These are phyloP conservation scores for Teratosphaeria pseudoeucalypti DNA, from an alignment of 2,329 filamentous ascomycete species.

Conservation along the genomic window DNA sequence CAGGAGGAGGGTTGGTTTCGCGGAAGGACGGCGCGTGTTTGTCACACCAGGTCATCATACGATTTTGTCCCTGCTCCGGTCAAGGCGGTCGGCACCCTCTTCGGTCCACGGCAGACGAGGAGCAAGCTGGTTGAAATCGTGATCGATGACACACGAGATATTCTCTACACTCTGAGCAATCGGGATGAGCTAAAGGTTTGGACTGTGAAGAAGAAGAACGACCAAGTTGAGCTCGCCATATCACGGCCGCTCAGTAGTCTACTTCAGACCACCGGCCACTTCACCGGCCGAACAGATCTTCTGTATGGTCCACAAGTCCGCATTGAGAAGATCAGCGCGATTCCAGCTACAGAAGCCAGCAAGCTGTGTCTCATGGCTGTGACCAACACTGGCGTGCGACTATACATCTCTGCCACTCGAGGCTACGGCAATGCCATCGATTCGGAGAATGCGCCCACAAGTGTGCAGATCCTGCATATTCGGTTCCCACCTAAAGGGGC, in stretches of 20 bases:
- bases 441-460: constrained; percentile 63
- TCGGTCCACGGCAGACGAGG: constrained; percentile 24
- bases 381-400: constrained; percentile 78
- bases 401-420: constrained; percentile 84
- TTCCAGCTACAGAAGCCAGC: constrained; percentile 66
- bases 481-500: constrained; percentile 66
- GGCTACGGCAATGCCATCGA: constrained; percentile 53
- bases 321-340: constrained; percentile 78
- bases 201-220: constrained; percentile 54
- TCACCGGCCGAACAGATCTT: constrained; percentile 63
- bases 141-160: constrained; percentile 75
- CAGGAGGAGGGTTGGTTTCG: constrained; percentile 97
- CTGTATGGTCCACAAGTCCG: constrained; percentile 54
- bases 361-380: constrained; percentile 83
- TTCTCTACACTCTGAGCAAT: constrained; percentile 85
- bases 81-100: constrained; percentile 14
- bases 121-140: constrained; percentile 70
- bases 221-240: constrained; percentile 44
- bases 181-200: constrained; percentile 85
- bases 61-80: constrained; percentile 34
- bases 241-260: constrained; percentile 44
- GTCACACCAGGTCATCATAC: constrained; percentile 47
- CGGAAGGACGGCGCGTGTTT: constrained; percentile 60
- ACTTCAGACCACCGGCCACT: constrained; percentile 68
- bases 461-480: constrained; percentile 96